Evolutionary conservation across 192 early-diverging fungal genomes (phyloP), one percentile per base, ranked within the genome.

Genomic region (Gigaspora rosea): DNA sequence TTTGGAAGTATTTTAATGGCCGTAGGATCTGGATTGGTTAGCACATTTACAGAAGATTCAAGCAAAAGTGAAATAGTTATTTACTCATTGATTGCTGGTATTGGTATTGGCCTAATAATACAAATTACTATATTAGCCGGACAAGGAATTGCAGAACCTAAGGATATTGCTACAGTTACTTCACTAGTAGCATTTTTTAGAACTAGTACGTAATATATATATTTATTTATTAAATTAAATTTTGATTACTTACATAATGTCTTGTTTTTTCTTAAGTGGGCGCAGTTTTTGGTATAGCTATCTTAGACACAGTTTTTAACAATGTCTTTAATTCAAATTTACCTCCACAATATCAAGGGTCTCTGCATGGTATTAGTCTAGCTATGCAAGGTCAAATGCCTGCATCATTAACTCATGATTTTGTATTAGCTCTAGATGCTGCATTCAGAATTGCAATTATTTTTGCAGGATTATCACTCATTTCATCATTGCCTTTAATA

Each of bases 81-180:
- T 13, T 92, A 85, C 70, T 75, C 94, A 64, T 73, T 95, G 13
- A 77, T 94, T 62, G 47, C 87, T 48, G 95, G 95, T 4, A 36
- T 90, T 27, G 97, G 97, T 10, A 67, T 91, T 35, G 95, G 97
- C 46, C 67, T 82, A 32, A 86, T 89, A 66, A 84, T 95, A 57
- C 94, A 94, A 79, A 88, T 87, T 3, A 82, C 89, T 27, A 81
- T 89, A 48, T 82, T 95, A 8, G 86, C 87, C n/a, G 84, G 87
- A 47, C 94, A 96, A 79, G 85, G 90, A 3, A 78, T 88, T 22
- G 93, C 93, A 47, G 64, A 70, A 2, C 73, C 80, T 27, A 73
- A 78, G 32, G 85, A 92, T 46, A 87, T 94, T 76, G 93, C 92
- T 2, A 75, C 89, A 33, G 86, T 85, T 10, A 93, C 92, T 13